These are phyloP conservation scores for Stygiomarasmius scandens DNA, from an alignment of 1,284 basidiomycete genomes.

Conservation along the genomic window DNA sequence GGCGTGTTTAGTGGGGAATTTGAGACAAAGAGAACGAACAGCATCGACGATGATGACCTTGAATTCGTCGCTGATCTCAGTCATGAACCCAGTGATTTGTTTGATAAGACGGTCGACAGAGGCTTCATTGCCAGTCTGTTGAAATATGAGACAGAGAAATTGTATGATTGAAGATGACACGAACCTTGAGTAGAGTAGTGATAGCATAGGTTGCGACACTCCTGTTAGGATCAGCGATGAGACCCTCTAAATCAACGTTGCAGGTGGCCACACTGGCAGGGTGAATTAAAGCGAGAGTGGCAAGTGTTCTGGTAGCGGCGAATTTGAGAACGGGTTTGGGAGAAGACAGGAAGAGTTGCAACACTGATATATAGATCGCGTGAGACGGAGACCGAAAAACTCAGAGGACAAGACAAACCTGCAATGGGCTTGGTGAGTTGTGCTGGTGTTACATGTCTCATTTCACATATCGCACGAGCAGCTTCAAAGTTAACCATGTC, in stretches of 20 bases:
- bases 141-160: conserved; percentile 16
- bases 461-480: conserved; percentile 95
- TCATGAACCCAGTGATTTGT: conserved; percentile 99
- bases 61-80: conserved; percentile 99
- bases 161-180: conserved; percentile 4
- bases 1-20: conserved; percentile 96
- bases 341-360: conserved; percentile 92
- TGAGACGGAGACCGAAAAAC: not conserved
- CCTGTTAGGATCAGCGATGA: conserved; percentile 96
- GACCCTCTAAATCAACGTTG: conserved; percentile 97
- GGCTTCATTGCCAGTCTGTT: conserved; percentile 94
- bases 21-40: conserved; percentile 96
- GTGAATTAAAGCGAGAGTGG: conserved; percentile 82
- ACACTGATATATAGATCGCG: conserved; percentile 49
- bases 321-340: conserved; percentile 96
- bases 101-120: conserved; percentile 99
- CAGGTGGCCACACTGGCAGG: conserved; percentile 88
- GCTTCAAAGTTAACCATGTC: conserved; percentile 99
- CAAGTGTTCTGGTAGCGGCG: conserved; percentile 94
- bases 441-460: conserved; percentile 78
- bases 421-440: conserved; percentile 90
- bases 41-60: conserved; percentile 99
- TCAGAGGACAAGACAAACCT: conserved; percentile 53
- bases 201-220: conserved; percentile 99
- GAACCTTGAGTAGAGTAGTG: conserved; percentile 93